Evolutionary conservation across 2,329 filamentous ascomycete species (phyloP).

Genomic region (Endoconidiophora laricicola): DNA sequence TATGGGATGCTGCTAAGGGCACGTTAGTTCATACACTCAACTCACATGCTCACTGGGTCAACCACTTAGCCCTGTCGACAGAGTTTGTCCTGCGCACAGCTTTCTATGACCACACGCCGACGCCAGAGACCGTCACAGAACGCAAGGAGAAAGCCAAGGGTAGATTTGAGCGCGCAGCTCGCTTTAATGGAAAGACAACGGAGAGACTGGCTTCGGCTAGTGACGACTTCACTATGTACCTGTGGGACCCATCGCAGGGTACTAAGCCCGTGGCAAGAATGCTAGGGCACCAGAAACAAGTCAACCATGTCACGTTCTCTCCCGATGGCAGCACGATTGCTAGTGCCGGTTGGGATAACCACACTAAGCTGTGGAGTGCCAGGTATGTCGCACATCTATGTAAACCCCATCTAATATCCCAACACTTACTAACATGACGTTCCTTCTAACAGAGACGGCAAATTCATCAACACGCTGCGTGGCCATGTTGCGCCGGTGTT

Average conservation of each 20-base stretch:
- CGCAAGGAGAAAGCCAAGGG: conserved; percentile 60
- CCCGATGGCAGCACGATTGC: conserved; percentile 79
- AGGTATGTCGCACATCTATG: conserved; percentile 27
- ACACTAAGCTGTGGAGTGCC: conserved; percentile 81
- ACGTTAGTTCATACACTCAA: conserved; percentile 64
- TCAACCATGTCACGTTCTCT: conserved; percentile 90
- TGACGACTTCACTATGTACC: conserved; percentile 90
- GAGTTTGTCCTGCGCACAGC: conserved; percentile 77
- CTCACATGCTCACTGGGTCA: conserved; percentile 85
- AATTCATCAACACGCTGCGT: conserved; percentile 72
- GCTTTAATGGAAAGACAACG: conserved; percentile 54
- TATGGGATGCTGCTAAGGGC: conserved; percentile 72
- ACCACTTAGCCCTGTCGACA: conserved; percentile 83
- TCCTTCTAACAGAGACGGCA: conserved; percentile 34
- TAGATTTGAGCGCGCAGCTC: conserved; percentile 74
- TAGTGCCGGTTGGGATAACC: conserved; percentile 83
- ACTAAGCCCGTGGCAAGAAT: conserved; percentile 77
- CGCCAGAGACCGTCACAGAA: conserved; percentile 30
- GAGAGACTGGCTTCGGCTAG: conserved; percentile 81
- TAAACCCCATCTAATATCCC: neutral
- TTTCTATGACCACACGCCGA: conserved; percentile 65
- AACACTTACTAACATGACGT: neutral
- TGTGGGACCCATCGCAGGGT: conserved; percentile 70
- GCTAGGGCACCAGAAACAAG: conserved; percentile 89
- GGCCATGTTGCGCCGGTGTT: conserved; percentile 86